A percentile compares a stretch with the other conserved stretches of the same genome.
Evolutionary conservation across 768 basidiomycete genomes (phyloP).

Genomic region (Agrocybe pediades): DNA sequence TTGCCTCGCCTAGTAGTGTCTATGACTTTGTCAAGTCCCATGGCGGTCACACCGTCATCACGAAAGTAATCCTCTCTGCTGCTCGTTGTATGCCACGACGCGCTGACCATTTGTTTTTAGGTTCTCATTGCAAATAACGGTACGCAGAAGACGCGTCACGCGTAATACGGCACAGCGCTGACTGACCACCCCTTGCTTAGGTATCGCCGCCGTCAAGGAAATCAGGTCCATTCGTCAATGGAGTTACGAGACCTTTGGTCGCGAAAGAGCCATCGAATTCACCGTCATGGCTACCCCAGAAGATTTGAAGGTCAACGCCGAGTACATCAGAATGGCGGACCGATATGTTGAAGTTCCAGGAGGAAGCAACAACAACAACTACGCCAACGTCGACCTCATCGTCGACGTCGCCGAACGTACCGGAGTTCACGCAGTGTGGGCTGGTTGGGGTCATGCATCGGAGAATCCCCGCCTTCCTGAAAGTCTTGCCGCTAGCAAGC

Average conservation of each 20-base stretch:
- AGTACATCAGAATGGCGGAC: slow-evolving; percentile 99
- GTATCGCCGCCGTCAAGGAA: slow-evolving; percentile 99
- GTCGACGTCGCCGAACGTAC: slow-evolving; percentile 97
- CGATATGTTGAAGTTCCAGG: slow-evolving; percentile 99
- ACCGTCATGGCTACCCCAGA: slow-evolving; percentile 99
- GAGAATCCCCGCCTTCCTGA: slow-evolving; percentile 98
- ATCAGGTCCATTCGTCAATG: slow-evolving; percentile 99
- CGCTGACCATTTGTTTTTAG: slow-evolving; percentile 39
- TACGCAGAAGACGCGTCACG: slow-evolving; percentile 27
- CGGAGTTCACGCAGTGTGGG: slow-evolving; percentile 99
- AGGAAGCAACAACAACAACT: slow-evolving; percentile 98
- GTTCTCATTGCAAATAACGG: slow-evolving; percentile 99
- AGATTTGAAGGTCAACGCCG: slow-evolving; percentile 97
- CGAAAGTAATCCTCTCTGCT: slow-evolving; percentile 65
- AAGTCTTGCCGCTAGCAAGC: slow-evolving; percentile 84
- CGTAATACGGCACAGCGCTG: not conserved
- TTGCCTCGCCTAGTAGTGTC: slow-evolving; percentile 75
- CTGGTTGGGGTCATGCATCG: slow-evolving; percentile 99
- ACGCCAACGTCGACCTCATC: slow-evolving; percentile 98
- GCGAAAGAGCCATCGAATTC: slow-evolving; percentile 95
- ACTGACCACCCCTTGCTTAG: slow-evolving; percentile 37
- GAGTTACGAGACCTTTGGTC: slow-evolving; percentile 99
- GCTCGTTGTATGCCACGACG: slow-evolving; percentile 4
- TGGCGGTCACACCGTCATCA: slow-evolving; percentile 98
- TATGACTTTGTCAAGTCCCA: slow-evolving; percentile 88